Conservation (phyloP, 768 basidiomycete species). For the Russula vinacea region DNA sequence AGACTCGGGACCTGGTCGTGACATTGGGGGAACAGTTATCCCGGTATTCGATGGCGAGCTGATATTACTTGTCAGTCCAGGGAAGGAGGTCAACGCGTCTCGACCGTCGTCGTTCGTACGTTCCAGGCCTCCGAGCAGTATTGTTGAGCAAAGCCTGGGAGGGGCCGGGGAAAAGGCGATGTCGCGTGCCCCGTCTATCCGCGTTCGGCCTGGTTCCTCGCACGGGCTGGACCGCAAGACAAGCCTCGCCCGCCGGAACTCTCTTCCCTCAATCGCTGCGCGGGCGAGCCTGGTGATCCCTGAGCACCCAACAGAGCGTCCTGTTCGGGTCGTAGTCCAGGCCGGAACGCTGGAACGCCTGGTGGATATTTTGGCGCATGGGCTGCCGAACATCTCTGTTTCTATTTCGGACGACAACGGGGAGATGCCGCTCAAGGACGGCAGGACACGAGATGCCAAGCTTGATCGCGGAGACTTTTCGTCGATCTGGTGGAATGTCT, state of each 20-base stretch:
- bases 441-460: slow-evolving; percentile 66
- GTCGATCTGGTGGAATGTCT: slow-evolving; percentile 78
- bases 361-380: slow-evolving; percentile 73
- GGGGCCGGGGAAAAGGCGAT: slow-evolving; percentile 41
- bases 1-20: slow-evolving; percentile 34
- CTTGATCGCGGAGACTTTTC: slow-evolving; percentile 74
- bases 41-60: slow-evolving; percentile 74
- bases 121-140: slow-evolving; percentile 42
- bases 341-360: slow-evolving; percentile 75
- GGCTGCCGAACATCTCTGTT: slow-evolving; percentile 71
- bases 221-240: slow-evolving; percentile 73
- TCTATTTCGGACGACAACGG: slow-evolving; percentile 85
- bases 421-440: slow-evolving; percentile 73
- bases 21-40: slow-evolving; percentile 65
- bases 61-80: slow-evolving; percentile 61
- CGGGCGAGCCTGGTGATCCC: slow-evolving; percentile 54
- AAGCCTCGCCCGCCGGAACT: slow-evolving; percentile 70
- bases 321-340: slow-evolving; percentile 71
- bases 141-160: slow-evolving; percentile 29
- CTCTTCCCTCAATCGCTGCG: slow-evolving; percentile 71
- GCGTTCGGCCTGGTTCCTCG: slow-evolving; percentile 68
- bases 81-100: slow-evolving; percentile 48
- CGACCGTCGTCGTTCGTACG: slow-evolving; percentile 65
- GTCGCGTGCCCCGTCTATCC: slow-evolving; percentile 67
- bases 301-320: slow-evolving; percentile 65